Evolutionary conservation across 495 filamentous ascomycete species (phyloP).

Genomic region (Penicillium taxi): DNA sequence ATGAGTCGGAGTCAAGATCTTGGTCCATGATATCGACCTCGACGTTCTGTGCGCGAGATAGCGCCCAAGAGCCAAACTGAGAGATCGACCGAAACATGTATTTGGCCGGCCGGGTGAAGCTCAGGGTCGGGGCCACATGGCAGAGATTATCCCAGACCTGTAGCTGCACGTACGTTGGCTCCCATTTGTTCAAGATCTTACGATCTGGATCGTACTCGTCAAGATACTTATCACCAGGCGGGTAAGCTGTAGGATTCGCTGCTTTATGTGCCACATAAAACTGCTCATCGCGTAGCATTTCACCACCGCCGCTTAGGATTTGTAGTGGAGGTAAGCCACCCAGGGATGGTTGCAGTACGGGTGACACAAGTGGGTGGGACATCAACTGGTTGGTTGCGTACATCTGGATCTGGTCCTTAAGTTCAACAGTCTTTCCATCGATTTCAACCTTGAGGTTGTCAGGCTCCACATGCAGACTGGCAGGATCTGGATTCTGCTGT

Average conservation of each 20-base stretch:
- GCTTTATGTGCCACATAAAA: conserved; percentile 93
- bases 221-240: conserved; percentile 56
- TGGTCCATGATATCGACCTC: conserved; percentile 76
- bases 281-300: conserved; percentile 86
- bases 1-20: conserved; percentile 67
- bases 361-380: conserved; percentile 82
- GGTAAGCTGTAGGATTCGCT: conserved; percentile 67
- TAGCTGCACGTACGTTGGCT: conserved; percentile 85
- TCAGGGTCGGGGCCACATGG: conserved; percentile 83
- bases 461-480: conserved; percentile 26
- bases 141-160: conserved; percentile 95
- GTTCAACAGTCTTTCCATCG: conserved; percentile 61
- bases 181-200: conserved; percentile 52
- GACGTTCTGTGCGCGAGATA: conserved; percentile 71
- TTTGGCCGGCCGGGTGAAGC: conserved; percentile 89
- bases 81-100: conserved; percentile 87
- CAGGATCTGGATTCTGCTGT: conserved; percentile 20
- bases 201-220: conserved; percentile 53
- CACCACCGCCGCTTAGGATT: conserved; percentile 78
- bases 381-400: conserved; percentile 85
- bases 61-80: conserved; percentile 85
- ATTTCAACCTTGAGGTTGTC: conserved; percentile 49
- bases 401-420: conserved; percentile 93
- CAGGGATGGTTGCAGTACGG: conserved; percentile 73
- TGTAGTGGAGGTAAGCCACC: conserved; percentile 83